These are phyloP conservation scores for Fragosphaeria purpurea DNA, from an alignment of 2,329 filamentous ascomycete genomes.

Conservation along the genomic window DNA sequence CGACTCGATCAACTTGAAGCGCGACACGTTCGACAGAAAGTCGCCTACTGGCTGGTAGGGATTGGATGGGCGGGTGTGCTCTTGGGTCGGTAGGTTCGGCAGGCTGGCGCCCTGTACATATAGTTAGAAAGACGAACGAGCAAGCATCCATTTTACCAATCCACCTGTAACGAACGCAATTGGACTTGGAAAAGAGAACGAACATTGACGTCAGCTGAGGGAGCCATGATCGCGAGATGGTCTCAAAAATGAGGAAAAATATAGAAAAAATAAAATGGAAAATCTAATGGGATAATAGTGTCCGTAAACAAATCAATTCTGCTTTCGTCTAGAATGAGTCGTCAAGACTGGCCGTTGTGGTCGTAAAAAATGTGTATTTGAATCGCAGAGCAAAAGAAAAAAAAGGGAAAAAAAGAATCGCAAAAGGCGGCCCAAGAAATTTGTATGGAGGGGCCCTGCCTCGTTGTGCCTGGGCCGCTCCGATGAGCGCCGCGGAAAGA, in stretches of 20 bases:
- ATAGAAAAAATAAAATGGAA: not conserved
- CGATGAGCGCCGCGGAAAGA: conserved; percentile 7
- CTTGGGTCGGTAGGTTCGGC: conserved; percentile 1
- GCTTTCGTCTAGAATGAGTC: too few relatives aligned
- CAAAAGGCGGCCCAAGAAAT: conserved; percentile 3
- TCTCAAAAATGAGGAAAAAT: not conserved
- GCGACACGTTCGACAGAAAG: conserved; percentile 62
- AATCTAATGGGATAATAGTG: not conserved
- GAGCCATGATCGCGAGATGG: conserved; percentile 10
- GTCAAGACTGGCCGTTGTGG: too few relatives aligned
- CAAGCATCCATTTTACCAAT: not conserved
- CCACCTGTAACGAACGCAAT: not conserved
- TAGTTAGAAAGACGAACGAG: not conserved
- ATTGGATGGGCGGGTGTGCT: conserved; percentile 12
- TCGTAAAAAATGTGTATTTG: too few relatives aligned
- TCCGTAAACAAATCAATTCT: too few relatives aligned
- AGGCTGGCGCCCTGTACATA: conserved; percentile 8
- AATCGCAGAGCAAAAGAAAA: not conserved
- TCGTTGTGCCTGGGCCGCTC: conserved; percentile 8
- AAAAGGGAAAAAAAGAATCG: not conserved
- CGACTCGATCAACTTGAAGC: conserved; percentile 71
- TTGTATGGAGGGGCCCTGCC: not conserved
- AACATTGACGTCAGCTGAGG: conserved; percentile 13
- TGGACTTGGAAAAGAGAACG: not conserved
- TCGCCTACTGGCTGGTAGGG: conserved; percentile 64